Evolutionary conservation across 192 early-diverging fungal genomes (phyloP).

Genomic region (Coemansia sp.): DNA sequence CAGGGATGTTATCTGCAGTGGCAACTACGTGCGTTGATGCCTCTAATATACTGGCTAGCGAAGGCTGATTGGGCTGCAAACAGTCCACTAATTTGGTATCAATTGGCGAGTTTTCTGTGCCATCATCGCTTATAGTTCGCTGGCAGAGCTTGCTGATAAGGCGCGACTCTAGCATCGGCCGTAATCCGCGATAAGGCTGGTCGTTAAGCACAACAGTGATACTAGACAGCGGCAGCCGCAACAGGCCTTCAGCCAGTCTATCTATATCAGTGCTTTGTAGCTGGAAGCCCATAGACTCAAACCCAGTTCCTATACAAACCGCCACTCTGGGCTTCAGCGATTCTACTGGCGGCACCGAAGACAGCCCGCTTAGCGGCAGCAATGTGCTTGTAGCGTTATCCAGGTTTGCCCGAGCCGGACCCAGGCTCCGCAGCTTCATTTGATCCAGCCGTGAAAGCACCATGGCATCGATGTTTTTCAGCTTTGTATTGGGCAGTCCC

Average conservation of each 20-base stretch:
- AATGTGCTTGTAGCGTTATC: conserved; percentile 40
- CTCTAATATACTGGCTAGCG: conserved; percentile 17
- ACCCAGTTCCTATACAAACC: conserved; percentile 42
- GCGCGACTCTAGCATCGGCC: conserved; percentile 15
- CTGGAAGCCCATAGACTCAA: conserved; percentile 37
- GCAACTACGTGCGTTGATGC: conserved; percentile 31
- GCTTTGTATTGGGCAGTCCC: conserved; percentile 27
- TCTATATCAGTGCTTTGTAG: conserved; percentile 27
- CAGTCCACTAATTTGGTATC: conserved; percentile 35
- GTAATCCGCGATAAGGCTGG: conserved; percentile 17
- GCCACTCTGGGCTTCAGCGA: conserved; percentile 12
- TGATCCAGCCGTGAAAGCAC: conserved; percentile 41
- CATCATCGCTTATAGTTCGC: background rate
- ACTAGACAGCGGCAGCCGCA: conserved; percentile 8
- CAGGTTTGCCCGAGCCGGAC: conserved; percentile 42
- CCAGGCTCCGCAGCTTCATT: conserved; percentile 34
- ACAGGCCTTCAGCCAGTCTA: conserved; percentile 21
- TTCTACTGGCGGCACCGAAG: background rate
- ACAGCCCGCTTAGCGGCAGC: conserved; percentile 35
- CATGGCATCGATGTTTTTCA: conserved; percentile 32
- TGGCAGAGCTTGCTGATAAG: conserved; percentile 21
- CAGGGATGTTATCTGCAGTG: conserved; percentile 34
- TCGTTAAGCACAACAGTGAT: conserved; percentile 25
- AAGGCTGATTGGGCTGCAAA: conserved; percentile 20
- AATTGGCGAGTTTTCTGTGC: background rate